These are phyloP conservation scores for Inga leiocalycina DNA, from an alignment of 306 rosid species.

Conservation along the genomic window DNA sequence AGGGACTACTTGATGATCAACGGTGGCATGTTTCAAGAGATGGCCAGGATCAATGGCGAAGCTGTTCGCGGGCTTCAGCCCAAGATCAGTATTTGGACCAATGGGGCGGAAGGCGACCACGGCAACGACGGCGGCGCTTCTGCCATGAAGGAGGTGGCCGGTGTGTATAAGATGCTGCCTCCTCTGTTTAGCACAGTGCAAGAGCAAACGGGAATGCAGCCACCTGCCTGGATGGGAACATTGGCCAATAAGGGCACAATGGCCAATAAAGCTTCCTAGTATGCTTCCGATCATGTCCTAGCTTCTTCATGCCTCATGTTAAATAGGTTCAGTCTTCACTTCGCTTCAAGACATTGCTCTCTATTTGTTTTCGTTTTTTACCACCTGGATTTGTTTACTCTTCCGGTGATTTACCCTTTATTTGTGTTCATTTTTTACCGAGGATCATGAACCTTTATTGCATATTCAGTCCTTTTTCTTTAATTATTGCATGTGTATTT, in stretches of 20 bases:
- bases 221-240: conserved; percentile 48
- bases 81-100: conserved; percentile 44
- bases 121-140: not conserved
- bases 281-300: not conserved
- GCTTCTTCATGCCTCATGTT: not conserved
- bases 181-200: conserved; percentile 41
- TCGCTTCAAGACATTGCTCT: not conserved
- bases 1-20: conserved; percentile 46
- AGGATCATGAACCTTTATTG: not conserved
- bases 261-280: not conserved
- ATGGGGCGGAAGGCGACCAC: not conserved
- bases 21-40: conserved; percentile 37
- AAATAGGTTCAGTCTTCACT: not conserved
- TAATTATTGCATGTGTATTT: not conserved
- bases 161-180: conserved; percentile 44
- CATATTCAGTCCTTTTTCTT: not conserved
- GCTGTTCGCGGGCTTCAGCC: conserved; percentile 45
- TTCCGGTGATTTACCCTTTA: not conserved
- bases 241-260: conserved; percentile 29
- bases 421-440: not conserved
- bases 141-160: conserved; percentile 38
- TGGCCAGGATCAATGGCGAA: conserved; percentile 43
- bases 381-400: not conserved
- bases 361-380: not conserved
- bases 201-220: conserved; percentile 49